Conservation (phyloP, 257 asterid species). For the Craterostigma plantagineum region DNA sequence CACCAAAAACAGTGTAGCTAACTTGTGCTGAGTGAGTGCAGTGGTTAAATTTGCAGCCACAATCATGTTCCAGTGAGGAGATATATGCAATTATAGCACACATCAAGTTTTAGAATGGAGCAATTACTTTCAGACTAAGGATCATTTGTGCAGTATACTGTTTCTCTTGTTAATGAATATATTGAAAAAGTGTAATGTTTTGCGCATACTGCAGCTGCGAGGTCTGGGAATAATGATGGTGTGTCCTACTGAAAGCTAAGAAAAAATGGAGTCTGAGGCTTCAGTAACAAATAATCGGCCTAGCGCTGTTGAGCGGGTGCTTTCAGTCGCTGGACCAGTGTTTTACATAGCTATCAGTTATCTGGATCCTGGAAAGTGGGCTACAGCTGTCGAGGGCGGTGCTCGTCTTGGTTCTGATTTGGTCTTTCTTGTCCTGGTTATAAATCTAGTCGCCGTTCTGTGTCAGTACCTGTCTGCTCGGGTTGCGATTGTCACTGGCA, state of each 20-base stretch:
- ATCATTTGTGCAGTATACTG: no score
- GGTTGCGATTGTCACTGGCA: slow-evolving; percentile 67
- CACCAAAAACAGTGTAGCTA: no score
- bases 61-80: no score
- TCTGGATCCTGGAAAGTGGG: slow-evolving; percentile 98
- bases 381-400: slow-evolving; percentile 86
- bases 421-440: slow-evolving; percentile 31
- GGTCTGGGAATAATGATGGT: no score
- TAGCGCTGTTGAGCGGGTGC: slow-evolving; percentile 28
- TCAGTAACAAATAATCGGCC: slow-evolving; percentile 17
- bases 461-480: slow-evolving; percentile 86
- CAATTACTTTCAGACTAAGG: no score
- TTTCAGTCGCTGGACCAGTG: slow-evolving; percentile 68
- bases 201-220: no score
- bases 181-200: no score
- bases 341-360: slow-evolving; percentile 71
- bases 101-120: no score
- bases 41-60: no score
- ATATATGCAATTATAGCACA: no score
- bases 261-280: slow-evolving; percentile 40
- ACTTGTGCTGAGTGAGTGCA: no score
- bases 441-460: slow-evolving; percentile 53
- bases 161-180: no score
- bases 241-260: slow-evolving; percentile 10
- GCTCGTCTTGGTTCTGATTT: slow-evolving; percentile 72